Evolutionary conservation across 306 rosid genomes (phyloP), one percentile per base, ranked within the genome.

Genomic region (Carpinus fangiana): DNA sequence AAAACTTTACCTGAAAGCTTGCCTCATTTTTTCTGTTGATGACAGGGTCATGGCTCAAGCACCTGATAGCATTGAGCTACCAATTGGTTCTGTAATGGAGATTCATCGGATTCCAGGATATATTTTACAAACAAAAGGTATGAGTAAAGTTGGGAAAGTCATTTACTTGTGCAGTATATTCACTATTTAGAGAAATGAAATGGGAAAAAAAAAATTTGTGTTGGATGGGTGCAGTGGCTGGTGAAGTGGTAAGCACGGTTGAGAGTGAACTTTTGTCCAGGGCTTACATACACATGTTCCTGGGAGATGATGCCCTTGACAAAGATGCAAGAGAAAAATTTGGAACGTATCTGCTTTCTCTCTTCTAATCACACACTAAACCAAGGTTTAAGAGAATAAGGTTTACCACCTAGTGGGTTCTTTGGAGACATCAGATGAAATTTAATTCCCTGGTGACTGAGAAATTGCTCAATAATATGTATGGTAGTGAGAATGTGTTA

Each of bases 311-410:
- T 41, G 46, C 74, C 41, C 21, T 76, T 57, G 74, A 84, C 71
- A 80, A 80, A 48, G 74, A 77, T 21, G 76, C 76, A 52, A 77
- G 45, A 68, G 82, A 84, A 43, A 48, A 80, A 23, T 48, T 73
- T 31, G 82, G 75, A 23, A 17, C n/a, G 20, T 72, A 65, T 65
- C 14, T 73, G 62, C 80, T 84, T 26, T 68, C 66, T 31, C 79
- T 66, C 65, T 73, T 80, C 61, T 73, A 45, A 74, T 64, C 43
- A 26, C 45, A 12, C 12, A 21, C 47, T 3, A n/a, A 71, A 77
- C 48, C 2, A 57, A 0, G 60, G 46, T 71, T 50, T 4, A 47
- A 76, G 72, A 21, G 50, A 80, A 72, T 76, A 76, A 80, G 52
- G 60, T 47, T 8, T 56, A 56, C 28, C 62, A 20, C 7, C 62